Evolutionary conservation across 176 grass and related monocot genomes (phyloP).

Genomic region (Triticum urartu): DNA sequence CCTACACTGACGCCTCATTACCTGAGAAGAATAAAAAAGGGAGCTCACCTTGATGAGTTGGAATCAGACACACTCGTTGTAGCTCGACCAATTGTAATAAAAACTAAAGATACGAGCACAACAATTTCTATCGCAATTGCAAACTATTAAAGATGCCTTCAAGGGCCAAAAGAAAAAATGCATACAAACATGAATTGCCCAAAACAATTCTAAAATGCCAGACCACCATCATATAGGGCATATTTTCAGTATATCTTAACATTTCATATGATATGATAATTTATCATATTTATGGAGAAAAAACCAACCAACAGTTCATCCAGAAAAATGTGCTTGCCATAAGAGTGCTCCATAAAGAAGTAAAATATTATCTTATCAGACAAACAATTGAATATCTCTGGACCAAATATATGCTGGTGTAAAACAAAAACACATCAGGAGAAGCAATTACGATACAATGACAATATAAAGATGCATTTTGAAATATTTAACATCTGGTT

Average conservation of each 20-base stretch:
- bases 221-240: neutral
- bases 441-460: neutral
- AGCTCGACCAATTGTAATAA: neutral
- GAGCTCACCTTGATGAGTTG: too few species aligned
- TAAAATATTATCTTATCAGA: slow-evolving; percentile 5
- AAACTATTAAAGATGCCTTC: neutral
- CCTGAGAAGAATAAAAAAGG: too few species aligned
- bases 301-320: neutral
- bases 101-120: slow-evolving; percentile 9
- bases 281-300: neutral
- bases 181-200: neutral
- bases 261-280: neutral
- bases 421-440: neutral
- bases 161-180: neutral
- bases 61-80: too few species aligned
- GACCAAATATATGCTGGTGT: slow-evolving; percentile 10
- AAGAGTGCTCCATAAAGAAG: neutral
- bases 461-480: neutral
- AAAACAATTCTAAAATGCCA: slow-evolving; percentile 13
- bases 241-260: slow-evolving; percentile 14
- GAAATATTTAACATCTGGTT: neutral
- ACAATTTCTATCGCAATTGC: neutral
- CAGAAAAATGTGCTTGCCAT: neutral
- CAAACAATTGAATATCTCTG: neutral
- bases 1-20: too few species aligned